Base-by-base conservation (phyloP, 768 basidiomycete species). In the Mycena epipterygia region DNA sequence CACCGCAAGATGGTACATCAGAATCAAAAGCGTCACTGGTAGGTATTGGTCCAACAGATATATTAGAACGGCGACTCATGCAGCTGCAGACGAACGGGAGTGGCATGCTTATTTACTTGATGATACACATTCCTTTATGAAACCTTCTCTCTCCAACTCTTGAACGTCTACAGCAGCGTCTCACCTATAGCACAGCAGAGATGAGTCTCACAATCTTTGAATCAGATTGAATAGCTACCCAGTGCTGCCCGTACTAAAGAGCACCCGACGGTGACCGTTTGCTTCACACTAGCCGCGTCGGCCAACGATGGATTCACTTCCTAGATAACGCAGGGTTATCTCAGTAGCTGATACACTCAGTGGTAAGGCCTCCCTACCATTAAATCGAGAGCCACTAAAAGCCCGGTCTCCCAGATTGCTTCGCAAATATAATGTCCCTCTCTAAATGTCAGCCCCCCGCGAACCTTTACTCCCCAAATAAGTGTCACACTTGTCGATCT, bases 371-470 rank as follows among this genome's bases (percentile, higher is more conserved):
- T 25, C 79, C 89, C 53, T 70, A 93, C 96, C 96, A 99, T 97
- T 71, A 99, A 85, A 81, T 99, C 97, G 27, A 99, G 83, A 0
- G 92, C 95, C 29, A 98, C 96, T 23, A 99, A 88, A 67, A 93
- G 88, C 8, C 96, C 96, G 7, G 97, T 99, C 84, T 98, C 96
- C 70, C 90, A 90, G 48, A 99, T 89, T 7, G 94, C 92, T 82
- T 98, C 96, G 73, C 94, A 96, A 76, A 97, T 96, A 80, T 97
- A 98, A 82, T 98, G 98, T n/a, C 97, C 97, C 79, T 99, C 98
- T 73, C 98, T 86, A 84, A 99, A 99, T 25, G 95, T 96, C 70
- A 99, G 83, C 14, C 98, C 98, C 2, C 98, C 98, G 75, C 97
- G 93, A 27, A 97, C 95, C 90, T 93, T 67, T 39, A 51, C 57